Conservation (phyloP, 2,329 filamentous ascomycete genomes). For the Acrodontium crateriforme region DNA sequence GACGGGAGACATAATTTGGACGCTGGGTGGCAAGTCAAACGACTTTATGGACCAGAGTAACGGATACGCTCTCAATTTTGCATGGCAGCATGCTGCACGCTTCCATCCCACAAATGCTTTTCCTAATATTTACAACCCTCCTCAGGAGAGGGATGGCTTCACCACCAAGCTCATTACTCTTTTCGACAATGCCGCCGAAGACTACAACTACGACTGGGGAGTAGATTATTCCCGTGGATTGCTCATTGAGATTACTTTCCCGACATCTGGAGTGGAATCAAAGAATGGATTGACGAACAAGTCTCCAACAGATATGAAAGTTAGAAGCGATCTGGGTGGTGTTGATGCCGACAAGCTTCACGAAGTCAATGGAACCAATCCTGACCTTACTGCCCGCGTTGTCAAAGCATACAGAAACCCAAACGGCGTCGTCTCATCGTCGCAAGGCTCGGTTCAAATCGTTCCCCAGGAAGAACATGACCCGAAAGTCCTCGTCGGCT, state of each 20-base stretch:
- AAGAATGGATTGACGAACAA: neutral
- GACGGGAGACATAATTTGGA: constrained; percentile 32
- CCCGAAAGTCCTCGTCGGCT: constrained; percentile 40
- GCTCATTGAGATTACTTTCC: constrained; percentile 20
- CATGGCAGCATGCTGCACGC: constrained; percentile 23
- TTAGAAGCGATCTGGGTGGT: too few relatives aligned
- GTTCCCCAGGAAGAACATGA: constrained; percentile 30
- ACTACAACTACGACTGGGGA: constrained; percentile 20
- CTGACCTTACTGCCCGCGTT: constrained; percentile 18
- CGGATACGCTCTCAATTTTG: constrained; percentile 16
- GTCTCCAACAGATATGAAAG: neutral
- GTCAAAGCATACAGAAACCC: constrained; percentile 17
- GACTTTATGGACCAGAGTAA: constrained; percentile 19
- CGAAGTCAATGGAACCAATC: constrained; percentile 15
- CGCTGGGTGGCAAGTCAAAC: constrained; percentile 33
- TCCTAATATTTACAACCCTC: constrained; percentile 13
- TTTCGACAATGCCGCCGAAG: constrained; percentile 40
- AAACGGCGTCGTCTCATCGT: constrained; percentile 25
- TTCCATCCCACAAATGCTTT: constrained; percentile 14
- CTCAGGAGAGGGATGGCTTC: constrained; percentile 7
- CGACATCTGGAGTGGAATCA: constrained; percentile 3
- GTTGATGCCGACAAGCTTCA: constrained; percentile 18
- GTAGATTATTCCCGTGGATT: constrained; percentile 17
- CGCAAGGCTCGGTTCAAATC: constrained; percentile 39
- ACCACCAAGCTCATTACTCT: constrained; percentile 35